phyloP scores from a whole-genome alignment of 768 basidiomycete species.

The Pseudohyphozyma bogoriensis region DNA sequence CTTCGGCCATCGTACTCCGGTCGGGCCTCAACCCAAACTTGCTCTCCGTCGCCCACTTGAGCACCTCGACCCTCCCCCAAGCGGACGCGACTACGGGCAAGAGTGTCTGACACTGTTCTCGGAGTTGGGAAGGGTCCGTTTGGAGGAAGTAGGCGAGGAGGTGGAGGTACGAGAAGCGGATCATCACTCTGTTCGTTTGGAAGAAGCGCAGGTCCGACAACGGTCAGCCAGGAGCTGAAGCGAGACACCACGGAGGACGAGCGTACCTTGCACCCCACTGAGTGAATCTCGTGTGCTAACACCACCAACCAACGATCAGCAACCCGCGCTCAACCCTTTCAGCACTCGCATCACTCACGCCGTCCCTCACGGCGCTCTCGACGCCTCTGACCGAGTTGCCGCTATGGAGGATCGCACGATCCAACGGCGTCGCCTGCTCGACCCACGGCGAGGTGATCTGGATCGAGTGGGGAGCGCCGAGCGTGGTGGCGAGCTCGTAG shows the following conservation, averaged over 20 bases:
- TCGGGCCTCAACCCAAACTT: constrained; percentile 48
- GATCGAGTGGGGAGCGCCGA: constrained; percentile 62
- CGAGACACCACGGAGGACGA: no score
- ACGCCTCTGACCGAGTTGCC: constrained; percentile 53
- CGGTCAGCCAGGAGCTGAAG: no score
- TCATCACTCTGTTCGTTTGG: no score
- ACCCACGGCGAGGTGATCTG: constrained; percentile 58
- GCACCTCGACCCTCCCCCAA: constrained; percentile 59
- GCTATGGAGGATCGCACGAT: constrained; percentile 54
- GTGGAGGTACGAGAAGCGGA: constrained; percentile 56
- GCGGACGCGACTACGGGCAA: constrained; percentile 69
- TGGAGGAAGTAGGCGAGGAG: constrained; percentile 55
- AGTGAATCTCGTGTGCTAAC: constrained; percentile 54
- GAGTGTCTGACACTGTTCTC: constrained; percentile 31
- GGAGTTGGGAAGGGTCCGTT: constrained; percentile 43
- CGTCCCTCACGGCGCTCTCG: constrained; percentile 46
- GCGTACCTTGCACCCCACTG: constrained; percentile 60
- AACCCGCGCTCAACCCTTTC: no score
- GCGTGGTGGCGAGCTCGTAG: constrained; percentile 72
- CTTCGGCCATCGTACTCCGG: constrained; percentile 47
- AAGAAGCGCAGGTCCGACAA: no score
- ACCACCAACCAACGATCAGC: no score
- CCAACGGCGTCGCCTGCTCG: constrained; percentile 53
- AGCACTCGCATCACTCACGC: no score
- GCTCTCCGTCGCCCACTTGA: constrained; percentile 71